Evolutionary conservation across 352 stramenopile species (phyloP), one percentile per base, ranked within the genome.

Genomic region (Globisporangium iwayamae): DNA sequence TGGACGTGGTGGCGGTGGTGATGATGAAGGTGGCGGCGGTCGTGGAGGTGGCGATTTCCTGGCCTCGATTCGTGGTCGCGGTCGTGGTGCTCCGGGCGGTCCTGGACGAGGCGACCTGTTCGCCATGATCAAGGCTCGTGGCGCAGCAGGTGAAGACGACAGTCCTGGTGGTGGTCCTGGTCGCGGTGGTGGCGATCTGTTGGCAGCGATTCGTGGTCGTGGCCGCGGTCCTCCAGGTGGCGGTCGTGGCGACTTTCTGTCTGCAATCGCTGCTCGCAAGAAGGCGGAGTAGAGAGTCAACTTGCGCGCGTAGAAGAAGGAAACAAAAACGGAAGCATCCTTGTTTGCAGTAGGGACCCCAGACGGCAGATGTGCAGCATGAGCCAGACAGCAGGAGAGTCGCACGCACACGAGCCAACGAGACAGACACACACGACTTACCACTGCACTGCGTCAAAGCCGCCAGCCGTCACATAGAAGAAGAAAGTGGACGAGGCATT

Each of bases 231-330:
- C 66, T 48, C 66, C 43, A 30, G 70, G 54, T 52, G 75, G 63
- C 14, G 74, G 72, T 20, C 79, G 74, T 48, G 81, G 79, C 28
- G 73, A 87, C 54, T 71, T 91, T 3, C 53, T 91, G 57, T 53
- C 82, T 53, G 73, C 71, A 48, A 92, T 92, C 64, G 74, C 79
- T 46, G 71, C 76, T 34, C 80, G 86, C 10, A 87, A 91, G 65
- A 90, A 91, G 47, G 74, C 52, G 7, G 65, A 70, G 53, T 70
- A 70, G 51, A 32, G 28, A 48, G 3, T 22, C 32, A 20, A 56
- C 16, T 50, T 41, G 51, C 51, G 20, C 13, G 51, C 18, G 20
- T 43, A 41, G n/a, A 48, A 54, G 38, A 39, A 38, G 20, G 9
- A 28, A 63, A 45, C 4, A 63, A 43, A 10, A 55, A 63, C 41